Evolutionary conservation across 2,329 filamentous ascomycete species (phyloP).

Genomic region (Cladosporium oxysporum): DNA sequence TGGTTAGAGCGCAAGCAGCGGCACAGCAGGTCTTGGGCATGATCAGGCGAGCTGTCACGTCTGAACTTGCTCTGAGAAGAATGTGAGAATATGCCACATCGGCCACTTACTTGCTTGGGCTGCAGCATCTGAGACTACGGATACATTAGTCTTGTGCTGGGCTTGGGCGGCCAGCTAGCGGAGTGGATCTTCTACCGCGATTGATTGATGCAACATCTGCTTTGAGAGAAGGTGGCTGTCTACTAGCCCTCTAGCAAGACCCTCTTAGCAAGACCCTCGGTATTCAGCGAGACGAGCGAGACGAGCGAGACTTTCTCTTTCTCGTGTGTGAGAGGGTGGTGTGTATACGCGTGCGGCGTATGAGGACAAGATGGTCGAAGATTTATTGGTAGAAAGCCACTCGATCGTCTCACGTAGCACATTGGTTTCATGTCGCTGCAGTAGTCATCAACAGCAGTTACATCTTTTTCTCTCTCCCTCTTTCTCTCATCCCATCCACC

Average conservation of each 20-base stretch:
- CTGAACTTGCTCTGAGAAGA: neutral
- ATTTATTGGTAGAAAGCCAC: neutral
- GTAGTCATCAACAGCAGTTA: neutral
- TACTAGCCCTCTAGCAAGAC: neutral
- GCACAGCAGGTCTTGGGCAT: neutral
- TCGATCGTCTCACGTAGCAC: neutral
- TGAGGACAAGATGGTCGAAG: neutral
- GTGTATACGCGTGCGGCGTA: neutral
- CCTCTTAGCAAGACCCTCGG: too few species aligned
- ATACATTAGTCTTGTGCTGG: neutral
- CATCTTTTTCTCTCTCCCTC: neutral
- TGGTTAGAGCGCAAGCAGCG: neutral
- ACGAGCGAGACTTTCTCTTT: too few species aligned
- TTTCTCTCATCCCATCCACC: neutral
- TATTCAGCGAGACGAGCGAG: neutral
- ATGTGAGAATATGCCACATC: neutral
- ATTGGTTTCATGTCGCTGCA: neutral
- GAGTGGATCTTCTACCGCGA: neutral
- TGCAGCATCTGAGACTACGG: neutral
- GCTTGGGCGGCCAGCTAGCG: neutral
- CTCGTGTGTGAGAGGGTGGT: too few species aligned
- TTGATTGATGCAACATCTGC: neutral
- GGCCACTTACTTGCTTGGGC: neutral
- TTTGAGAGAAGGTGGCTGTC: neutral
- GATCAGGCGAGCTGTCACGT: conserved; percentile 9